phyloP scores from a whole-genome alignment of 1,284 basidiomycete genomes.

The Marasmius fiardii region DNA sequence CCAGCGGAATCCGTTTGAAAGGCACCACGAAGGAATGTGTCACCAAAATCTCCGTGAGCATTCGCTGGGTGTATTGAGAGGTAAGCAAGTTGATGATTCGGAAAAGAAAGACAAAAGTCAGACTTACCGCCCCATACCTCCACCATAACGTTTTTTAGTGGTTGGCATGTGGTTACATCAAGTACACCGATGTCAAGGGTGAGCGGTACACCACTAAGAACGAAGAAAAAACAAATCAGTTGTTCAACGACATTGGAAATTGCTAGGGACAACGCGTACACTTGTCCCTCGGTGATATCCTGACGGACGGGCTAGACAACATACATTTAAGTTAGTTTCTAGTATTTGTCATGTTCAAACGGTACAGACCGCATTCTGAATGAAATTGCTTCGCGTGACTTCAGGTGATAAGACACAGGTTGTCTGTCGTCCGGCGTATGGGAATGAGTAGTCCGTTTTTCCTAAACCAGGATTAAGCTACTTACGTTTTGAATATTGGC shows the following conservation, averaged over 20 bases:
- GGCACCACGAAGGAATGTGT: constrained; percentile 46
- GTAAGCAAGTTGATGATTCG: too few relatives aligned
- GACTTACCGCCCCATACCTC: constrained; percentile 50
- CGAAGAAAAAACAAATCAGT: too few relatives aligned
- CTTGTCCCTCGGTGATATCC: constrained; percentile 49
- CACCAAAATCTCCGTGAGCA: constrained; percentile 31
- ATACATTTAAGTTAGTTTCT: constrained; percentile 7
- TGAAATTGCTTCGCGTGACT: constrained; percentile 17
- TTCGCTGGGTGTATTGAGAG: too few relatives aligned
- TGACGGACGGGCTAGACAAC: constrained; percentile 37
- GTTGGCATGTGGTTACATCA: constrained; percentile 54
- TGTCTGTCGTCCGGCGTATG: too few relatives aligned
- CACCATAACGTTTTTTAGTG: constrained; percentile 49
- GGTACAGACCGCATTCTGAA: not conserved
- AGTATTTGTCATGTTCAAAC: not conserved
- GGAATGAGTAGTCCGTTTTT: too few relatives aligned
- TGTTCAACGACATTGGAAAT: too few relatives aligned
- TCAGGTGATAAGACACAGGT: constrained; percentile 26
- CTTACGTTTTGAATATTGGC: too few relatives aligned
- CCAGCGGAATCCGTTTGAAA: constrained; percentile 47
- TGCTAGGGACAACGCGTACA: constrained; percentile 18
- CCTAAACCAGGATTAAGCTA: too few relatives aligned
- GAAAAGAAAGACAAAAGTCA: not conserved
- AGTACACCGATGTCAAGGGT: constrained; percentile 54
- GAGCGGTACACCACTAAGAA: constrained; percentile 48